Conservation (phyloP, 768 basidiomycete genomes). For the Termitomyces titanicus region DNA sequence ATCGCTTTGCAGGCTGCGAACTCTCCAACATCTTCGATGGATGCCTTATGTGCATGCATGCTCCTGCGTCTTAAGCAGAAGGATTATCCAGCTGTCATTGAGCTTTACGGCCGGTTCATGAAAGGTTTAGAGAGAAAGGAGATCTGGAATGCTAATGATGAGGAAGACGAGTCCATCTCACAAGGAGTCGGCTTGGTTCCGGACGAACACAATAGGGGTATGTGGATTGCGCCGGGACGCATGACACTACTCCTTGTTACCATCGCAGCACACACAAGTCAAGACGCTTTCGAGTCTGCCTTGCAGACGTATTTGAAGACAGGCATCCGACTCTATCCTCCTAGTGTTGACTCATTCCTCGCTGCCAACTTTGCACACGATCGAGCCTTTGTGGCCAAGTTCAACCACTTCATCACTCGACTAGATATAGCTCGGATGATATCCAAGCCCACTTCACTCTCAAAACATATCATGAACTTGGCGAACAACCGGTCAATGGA, state of each 20-base stretch:
- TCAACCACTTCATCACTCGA: conserved; percentile 41
- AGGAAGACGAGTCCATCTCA: conserved; percentile 1
- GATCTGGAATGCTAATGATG: conserved; percentile 18
- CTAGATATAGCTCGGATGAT: conserved; percentile 52
- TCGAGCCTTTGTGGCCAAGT: conserved; percentile 34
- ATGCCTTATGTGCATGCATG: conserved; percentile 51
- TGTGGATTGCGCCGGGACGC: conserved; percentile 24
- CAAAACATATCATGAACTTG: conserved; percentile 47
- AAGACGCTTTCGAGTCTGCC: conserved; percentile 55
- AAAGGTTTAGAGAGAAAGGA: conserved; percentile 19
- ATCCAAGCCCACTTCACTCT: conserved; percentile 43
- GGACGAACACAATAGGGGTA: conserved; percentile 19
- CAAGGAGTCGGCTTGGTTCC: conserved; percentile 9
- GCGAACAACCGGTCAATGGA: conserved; percentile 27
- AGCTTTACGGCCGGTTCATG: conserved; percentile 40
- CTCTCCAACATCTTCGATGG: conserved; percentile 30
- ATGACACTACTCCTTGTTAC: conserved; percentile 45
- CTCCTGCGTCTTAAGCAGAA: conserved; percentile 35
- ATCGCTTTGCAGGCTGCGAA: conserved; percentile 49
- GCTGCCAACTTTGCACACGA: conserved; percentile 29
- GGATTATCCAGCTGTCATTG: conserved; percentile 38
- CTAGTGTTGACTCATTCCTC: conserved; percentile 36
- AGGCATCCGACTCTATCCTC: conserved; percentile 30
- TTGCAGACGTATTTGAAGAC: conserved; percentile 39
- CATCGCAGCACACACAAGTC: conserved; percentile 59